Conservation (phyloP, 78 protist genomes). For the Bodo saltans region DNA sequence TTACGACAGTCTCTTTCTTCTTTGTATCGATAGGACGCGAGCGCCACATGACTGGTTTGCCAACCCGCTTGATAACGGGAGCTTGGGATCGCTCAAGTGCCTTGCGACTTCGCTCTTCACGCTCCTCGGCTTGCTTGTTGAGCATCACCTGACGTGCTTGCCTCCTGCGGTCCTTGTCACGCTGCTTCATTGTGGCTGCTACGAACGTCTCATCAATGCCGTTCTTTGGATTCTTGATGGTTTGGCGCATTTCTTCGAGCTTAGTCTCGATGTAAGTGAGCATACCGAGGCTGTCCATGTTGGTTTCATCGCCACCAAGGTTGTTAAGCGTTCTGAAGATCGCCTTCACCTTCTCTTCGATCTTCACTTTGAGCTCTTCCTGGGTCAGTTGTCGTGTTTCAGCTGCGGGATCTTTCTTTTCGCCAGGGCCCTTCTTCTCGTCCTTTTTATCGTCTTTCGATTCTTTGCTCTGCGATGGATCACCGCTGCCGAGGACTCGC, state of each 20-base stretch:
- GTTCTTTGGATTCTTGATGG: not conserved
- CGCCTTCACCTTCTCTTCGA: slow-evolving; percentile 2
- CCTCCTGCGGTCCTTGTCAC: not conserved
- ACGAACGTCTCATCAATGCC: not conserved
- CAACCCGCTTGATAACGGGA: slow-evolving; percentile 33
- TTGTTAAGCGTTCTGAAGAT: not conserved
- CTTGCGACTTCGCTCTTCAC: not conserved
- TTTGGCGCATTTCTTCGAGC: slow-evolving; percentile 19
- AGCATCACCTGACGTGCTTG: not conserved
- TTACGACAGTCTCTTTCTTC: not conserved
- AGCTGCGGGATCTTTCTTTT: too few species aligned
- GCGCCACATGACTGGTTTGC: slow-evolving; percentile 44
- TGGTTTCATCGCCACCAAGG: slow-evolving; percentile 22
- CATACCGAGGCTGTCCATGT: slow-evolving; percentile 15
- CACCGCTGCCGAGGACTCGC: not conserved
- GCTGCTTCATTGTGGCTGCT: not conserved
- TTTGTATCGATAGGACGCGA: slow-evolving; percentile 25
- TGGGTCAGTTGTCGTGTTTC: too few species aligned
- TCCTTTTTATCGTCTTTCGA: slow-evolving; percentile 24
- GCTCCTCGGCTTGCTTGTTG: slow-evolving; percentile 14
- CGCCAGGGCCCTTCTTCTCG: too few species aligned
- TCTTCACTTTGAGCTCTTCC: slow-evolving; percentile 10
- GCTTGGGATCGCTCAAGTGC: slow-evolving; percentile 29
- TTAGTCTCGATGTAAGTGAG: slow-evolving; percentile 30
- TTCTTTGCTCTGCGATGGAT: too few species aligned